Evolutionary conservation across 116 monocot genomes (phyloP), one percentile per base, ranked within the genome.

Genomic region (Iris pallida): DNA sequence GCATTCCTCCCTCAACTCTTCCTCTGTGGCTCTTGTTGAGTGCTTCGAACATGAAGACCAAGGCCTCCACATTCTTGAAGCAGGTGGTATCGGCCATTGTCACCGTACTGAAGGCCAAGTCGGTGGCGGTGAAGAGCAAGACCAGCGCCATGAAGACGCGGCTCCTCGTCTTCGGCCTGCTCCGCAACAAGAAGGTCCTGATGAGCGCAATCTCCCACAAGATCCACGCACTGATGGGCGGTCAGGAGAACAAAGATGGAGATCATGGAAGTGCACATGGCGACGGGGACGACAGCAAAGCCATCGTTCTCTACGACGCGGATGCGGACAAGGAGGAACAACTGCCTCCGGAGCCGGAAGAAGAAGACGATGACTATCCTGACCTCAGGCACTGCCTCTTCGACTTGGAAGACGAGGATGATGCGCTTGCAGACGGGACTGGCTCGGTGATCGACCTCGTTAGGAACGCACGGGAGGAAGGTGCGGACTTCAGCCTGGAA

Each of bases 361-460:
- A 53, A 0, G 76, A 72, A 0, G 80, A 73, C 0, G 61, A 78
- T n/a, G 53, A 60, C 20, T 80, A 80, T 20, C 70, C 81, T 2
- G 86, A 84, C 54, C 80, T 87, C 20, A 73, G 69, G 43, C 82
- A 78, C 75, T 80, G 68, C 4, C 55, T 85, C 6, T 84, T 82
- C 10, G 64, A 82, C 10, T 68, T 63, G 69, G 77, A 78, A 2
- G 67, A 77, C 1, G 84, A 85, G 0, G 82, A 79, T 0, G 82
- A 83, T 16, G 69, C 60, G 4, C 73, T 78, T 0, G 77, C 61
- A 7, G 70, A 79, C 64, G 66, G 77, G 17, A 84, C 76, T 5
- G 87, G 82, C 1, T 94, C 90, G 20, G 94, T 87, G 7, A 87
- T 94, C 40, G 93, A 93, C 19, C 42, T 80, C 42, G 80, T 94